Conservation (phyloP, 192 early-diverging fungal species). For the Entomortierella chlamydospora region DNA sequence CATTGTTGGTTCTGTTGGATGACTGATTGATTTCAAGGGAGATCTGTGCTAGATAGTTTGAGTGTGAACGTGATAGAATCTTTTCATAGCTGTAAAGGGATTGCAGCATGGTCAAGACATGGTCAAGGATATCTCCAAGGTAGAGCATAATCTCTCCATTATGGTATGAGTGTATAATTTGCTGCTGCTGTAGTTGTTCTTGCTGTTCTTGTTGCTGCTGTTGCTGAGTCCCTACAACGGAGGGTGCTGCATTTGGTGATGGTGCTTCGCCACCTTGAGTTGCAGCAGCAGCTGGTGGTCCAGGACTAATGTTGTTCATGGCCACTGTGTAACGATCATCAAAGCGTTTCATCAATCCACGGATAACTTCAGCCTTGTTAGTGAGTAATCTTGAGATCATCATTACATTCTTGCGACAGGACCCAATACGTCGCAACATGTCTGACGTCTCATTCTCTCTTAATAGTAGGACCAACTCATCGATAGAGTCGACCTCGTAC, state of each 20-base stretch:
- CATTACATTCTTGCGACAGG: slow-evolving; percentile 79
- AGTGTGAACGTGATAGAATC: slow-evolving; percentile 74
- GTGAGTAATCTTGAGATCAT: slow-evolving; percentile 73
- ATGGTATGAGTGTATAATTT: slow-evolving; percentile 11
- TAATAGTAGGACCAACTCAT: slow-evolving; percentile 94
- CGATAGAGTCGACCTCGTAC: slow-evolving; percentile 94
- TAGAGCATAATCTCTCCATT: slow-evolving; percentile 77
- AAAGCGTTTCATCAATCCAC: slow-evolving; percentile 78
- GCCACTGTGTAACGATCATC: slow-evolving; percentile 59
- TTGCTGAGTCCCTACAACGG: background rate
- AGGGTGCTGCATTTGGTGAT: background rate
- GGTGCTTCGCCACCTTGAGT: background rate
- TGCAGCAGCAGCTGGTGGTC: background rate
- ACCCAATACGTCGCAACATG: slow-evolving; percentile 82
- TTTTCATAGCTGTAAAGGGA: slow-evolving; percentile 82
- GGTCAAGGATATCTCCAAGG: slow-evolving; percentile 84
- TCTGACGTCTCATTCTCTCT: slow-evolving; percentile 89
- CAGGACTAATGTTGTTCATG: slow-evolving; percentile 4
- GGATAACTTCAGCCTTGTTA: slow-evolving; percentile 81
- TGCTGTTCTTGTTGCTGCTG: slow-evolving; percentile 3
- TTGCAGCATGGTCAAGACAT: slow-evolving; percentile 84
- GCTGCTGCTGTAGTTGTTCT: slow-evolving; percentile 3
- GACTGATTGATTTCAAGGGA: slow-evolving; percentile 77
- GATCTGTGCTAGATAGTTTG: slow-evolving; percentile 81
- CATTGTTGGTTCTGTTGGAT: slow-evolving; percentile 63